A percentile compares a stretch with the other conserved stretches of the same genome.
Evolutionary conservation across 2,329 filamentous ascomycete species (phyloP).

Genomic region (Tolypocladium cylindrosporum): DNA sequence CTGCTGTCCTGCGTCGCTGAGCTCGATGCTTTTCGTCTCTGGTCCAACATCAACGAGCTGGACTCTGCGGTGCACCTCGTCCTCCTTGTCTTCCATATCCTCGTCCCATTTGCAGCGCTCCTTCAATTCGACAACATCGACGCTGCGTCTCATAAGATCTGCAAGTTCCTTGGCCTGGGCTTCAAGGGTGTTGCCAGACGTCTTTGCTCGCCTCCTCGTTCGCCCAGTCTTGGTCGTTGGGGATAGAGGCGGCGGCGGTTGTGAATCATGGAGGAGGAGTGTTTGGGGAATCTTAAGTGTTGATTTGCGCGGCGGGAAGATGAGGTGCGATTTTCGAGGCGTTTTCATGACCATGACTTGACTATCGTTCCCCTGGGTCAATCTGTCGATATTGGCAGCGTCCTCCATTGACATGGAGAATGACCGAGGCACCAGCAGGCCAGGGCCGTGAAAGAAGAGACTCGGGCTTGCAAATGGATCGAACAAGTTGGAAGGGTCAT

Average conservation of each 20-base stretch:
- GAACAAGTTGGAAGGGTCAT: slow-evolving; percentile 37
- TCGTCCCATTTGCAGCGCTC: slow-evolving; percentile 31
- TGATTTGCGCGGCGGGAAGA: slow-evolving; percentile 38
- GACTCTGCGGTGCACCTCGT: slow-evolving; percentile 27
- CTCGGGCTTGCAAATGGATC: slow-evolving; percentile 50
- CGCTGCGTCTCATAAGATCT: slow-evolving; percentile 36
- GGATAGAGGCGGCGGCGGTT: slow-evolving; percentile 9
- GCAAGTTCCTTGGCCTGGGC: slow-evolving; percentile 38
- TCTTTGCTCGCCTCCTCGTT: slow-evolving; percentile 8
- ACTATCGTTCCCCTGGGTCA: slow-evolving; percentile 11
- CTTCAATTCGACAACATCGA: slow-evolving; percentile 34
- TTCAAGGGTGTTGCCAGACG: slow-evolving; percentile 30
- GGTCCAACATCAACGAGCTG: slow-evolving; percentile 25
- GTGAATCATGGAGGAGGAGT: slow-evolving; percentile 36
- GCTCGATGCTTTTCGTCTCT: slow-evolving; percentile 14
- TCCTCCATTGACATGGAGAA: slow-evolving; percentile 28
- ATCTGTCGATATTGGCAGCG: slow-evolving; percentile 11
- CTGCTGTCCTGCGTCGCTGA: slow-evolving; percentile 16
- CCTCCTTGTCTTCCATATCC: slow-evolving; percentile 20
- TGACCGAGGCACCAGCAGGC: slow-evolving; percentile 31
- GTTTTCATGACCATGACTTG: slow-evolving; percentile 9
- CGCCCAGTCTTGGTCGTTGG: slow-evolving; percentile 4
- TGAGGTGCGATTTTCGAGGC: slow-evolving; percentile 30
- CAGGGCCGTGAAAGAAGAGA: slow-evolving; percentile 47
- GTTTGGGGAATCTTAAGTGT: slow-evolving; percentile 38